phyloP scores from a whole-genome alignment of 768 basidiomycete genomes.

The Psilocybe sp. region DNA sequence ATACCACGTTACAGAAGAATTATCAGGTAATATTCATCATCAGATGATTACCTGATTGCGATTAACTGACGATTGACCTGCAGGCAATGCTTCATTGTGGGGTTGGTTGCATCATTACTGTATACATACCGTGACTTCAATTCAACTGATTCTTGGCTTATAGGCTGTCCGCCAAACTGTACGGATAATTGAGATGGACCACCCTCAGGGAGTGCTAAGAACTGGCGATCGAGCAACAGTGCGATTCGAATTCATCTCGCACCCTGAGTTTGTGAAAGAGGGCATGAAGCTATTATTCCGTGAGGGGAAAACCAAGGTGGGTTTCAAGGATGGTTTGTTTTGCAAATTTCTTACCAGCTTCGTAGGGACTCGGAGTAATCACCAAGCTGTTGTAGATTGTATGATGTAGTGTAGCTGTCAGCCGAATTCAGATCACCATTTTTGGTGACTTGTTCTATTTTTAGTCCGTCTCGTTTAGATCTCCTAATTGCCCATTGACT shows the following conservation, averaged over 20 bases:
- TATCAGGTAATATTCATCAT: constrained; percentile 64
- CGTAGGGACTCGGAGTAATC: constrained; percentile 74
- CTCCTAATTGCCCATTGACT: constrained; percentile 9
- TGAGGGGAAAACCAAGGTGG: constrained; percentile 93
- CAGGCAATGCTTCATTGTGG: constrained; percentile 94
- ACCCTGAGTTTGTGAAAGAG: constrained; percentile 88
- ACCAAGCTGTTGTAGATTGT: constrained; percentile 54
- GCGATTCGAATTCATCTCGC: constrained; percentile 91
- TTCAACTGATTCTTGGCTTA: constrained; percentile 4
- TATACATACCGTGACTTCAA: neutral
- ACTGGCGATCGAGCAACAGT: constrained; percentile 95
- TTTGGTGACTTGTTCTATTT: constrained; percentile 8
- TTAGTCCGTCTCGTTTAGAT: constrained; percentile 8
- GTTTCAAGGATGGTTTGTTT: constrained; percentile 12
- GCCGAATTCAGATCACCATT: neutral
- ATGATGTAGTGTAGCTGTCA: constrained; percentile 1
- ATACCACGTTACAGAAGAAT: constrained; percentile 88
- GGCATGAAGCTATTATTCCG: constrained; percentile 93
- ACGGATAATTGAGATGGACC: constrained; percentile 85
- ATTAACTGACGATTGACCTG: neutral
- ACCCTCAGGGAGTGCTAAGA: constrained; percentile 82
- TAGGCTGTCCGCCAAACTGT: constrained; percentile 92
- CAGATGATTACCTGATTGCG: neutral
- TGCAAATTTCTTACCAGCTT: constrained; percentile 3
- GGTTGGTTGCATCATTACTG: constrained; percentile 34